Evolutionary conservation across 2,329 filamentous ascomycete species (phyloP).

Genomic region (Fusarium pilosicola): DNA sequence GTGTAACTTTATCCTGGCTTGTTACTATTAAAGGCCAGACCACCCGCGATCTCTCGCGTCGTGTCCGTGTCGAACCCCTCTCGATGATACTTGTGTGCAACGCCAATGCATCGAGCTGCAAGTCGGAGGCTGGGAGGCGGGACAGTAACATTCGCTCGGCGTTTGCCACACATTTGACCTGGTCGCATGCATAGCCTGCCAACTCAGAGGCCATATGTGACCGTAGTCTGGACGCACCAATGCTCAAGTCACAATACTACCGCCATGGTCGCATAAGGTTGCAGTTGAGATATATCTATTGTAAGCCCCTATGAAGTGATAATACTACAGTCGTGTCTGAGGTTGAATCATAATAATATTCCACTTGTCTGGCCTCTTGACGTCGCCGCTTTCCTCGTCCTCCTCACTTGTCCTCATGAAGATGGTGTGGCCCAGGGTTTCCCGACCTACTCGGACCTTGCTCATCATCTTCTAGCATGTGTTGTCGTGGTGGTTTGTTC

Average conservation of each 20-base stretch:
- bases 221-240: background rate
- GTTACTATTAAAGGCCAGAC: conserved; percentile 40
- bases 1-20: conserved; percentile 6
- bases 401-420: conserved; percentile 28
- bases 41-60: conserved; percentile 40
- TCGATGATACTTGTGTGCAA: conserved; percentile 17
- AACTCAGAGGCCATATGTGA: conserved; percentile 14
- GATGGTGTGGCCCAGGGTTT: conserved; percentile 21
- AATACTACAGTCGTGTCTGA: conserved; percentile 30
- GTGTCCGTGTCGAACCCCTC: conserved; percentile 37
- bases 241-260: background rate
- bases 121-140: conserved; percentile 26
- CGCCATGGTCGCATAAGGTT: background rate
- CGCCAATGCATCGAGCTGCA: conserved; percentile 30
- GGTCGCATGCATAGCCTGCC: conserved; percentile 17
- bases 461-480: conserved; percentile 31
- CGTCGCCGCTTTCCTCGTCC: background rate
- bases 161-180: conserved; percentile 1
- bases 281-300: conserved; percentile 24
- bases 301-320: conserved; percentile 16
- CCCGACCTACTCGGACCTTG: conserved; percentile 1
- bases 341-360: conserved; percentile 23
- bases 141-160: background rate
- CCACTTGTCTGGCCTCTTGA: background rate
- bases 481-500: conserved; percentile 3